A percentile compares a stretch with the other conserved stretches of the same genome.
These are phyloP conservation scores for Gossypium laxum DNA, from an alignment of 441 rosid species.

Conservation along the genomic window DNA sequence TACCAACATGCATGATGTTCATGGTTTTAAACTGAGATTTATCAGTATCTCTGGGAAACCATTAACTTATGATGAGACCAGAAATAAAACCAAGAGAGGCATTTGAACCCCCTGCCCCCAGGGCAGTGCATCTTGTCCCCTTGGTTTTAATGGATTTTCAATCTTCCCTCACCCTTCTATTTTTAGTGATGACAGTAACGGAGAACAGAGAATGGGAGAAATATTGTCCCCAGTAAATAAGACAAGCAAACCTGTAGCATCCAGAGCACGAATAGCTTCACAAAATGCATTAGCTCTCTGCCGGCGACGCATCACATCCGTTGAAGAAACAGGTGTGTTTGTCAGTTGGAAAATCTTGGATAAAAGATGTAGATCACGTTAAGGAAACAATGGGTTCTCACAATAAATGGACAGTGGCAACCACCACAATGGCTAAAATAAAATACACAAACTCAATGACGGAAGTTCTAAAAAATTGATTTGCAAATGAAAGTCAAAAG, in stretches of 20 bases:
- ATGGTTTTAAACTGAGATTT: too few species aligned
- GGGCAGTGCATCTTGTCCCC: background rate
- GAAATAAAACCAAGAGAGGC: too few species aligned
- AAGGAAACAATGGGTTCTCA: constrained; percentile 27
- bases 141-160: background rate
- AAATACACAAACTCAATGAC: background rate
- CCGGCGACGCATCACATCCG: constrained; percentile 58
- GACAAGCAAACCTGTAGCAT: constrained; percentile 65
- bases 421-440: background rate
- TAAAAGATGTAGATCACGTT: constrained; percentile 50
- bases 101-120: too few species aligned
- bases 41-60: too few species aligned
- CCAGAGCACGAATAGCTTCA: constrained; percentile 88
- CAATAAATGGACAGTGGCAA: constrained; percentile 7
- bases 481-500: constrained; percentile 23
- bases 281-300: constrained; percentile 91
- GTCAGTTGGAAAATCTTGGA: constrained; percentile 86
- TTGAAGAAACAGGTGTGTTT: constrained; percentile 46
- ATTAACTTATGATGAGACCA: too few species aligned
- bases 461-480: background rate
- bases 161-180: background rate
- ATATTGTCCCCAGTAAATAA: background rate
- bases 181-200: background rate
- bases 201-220: background rate
- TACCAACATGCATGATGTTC: too few species aligned